Evolutionary conservation across 257 asterid genomes (phyloP), one percentile per base, ranked within the genome.

Genomic region (Solanum commersonii): DNA sequence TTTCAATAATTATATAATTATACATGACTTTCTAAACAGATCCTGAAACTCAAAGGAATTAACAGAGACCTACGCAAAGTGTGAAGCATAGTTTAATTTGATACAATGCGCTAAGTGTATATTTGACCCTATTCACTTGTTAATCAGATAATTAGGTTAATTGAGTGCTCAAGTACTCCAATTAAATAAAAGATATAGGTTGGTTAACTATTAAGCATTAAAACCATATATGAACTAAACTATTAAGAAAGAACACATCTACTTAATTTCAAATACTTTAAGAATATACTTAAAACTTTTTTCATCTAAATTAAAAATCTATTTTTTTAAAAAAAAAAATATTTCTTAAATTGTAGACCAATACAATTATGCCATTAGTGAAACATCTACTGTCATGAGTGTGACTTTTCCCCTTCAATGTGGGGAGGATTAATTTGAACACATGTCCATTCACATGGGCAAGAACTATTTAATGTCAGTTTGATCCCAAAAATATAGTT

Each of bases 391-490:
- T 38, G 83, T 38, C 60, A 78, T 46, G 14, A 38, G 63, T 78
- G 34, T 38, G 59, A 78, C 37, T 78, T 78, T 42, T 49, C 27
- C 59, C 87, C 90, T 14, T 40, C 49, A 72, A 63, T 86, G 72
- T 86, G 34, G 84, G 88, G 89, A 83, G 33, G 84, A 87, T 56
- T 56, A 56, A 56, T 83, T 29, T 65, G 35, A n/a, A 63, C 88
- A 85, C 88, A 37, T 87, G 87, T 13, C 6, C 27, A 78, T 34
- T 83, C 91, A 87, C 92, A 88, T 84, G 90, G 88, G 33, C 37
- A 37, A 74, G 44, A 18, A 34, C 84, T 40, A 42, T 22, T 35
- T 8, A 60, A 35, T 68, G 34, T 40, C 68, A 85, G 72, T 87
- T 88, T 72, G 88, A 88, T 90, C 87, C 82, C 34, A 70, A 85